phyloP scores from a whole-genome alignment of 306 rosid genomes.

The Arachis hypogaea region DNA sequence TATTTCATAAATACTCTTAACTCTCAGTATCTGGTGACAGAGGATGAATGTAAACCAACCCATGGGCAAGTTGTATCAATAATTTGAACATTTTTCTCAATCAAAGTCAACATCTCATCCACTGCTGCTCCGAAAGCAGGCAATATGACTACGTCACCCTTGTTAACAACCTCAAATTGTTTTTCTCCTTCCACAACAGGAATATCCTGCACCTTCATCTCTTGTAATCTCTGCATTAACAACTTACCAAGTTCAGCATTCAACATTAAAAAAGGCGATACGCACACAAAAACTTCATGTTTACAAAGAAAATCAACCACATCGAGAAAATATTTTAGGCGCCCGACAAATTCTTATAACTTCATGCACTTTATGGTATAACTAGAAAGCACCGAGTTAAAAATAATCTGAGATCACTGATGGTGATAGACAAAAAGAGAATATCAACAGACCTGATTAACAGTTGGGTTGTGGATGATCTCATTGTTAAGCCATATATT shows the following conservation, averaged over 20 bases:
- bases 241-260: slow-evolving; percentile 23
- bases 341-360: not conserved
- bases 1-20: slow-evolving; percentile 21
- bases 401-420: not conserved
- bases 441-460: slow-evolving; percentile 67
- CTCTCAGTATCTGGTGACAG: slow-evolving; percentile 35
- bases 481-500: slow-evolving; percentile 92
- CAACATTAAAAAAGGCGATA: not conserved
- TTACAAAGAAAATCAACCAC: not conserved
- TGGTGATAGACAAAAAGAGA: slow-evolving; percentile 1
- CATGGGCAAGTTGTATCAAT: slow-evolving; percentile 99
- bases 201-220: slow-evolving; percentile 76
- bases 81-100: slow-evolving; percentile 77
- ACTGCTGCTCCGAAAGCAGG: slow-evolving; percentile 99
- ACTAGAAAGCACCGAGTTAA: slow-evolving; percentile 7
- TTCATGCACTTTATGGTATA: slow-evolving; percentile 2
- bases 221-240: slow-evolving; percentile 71
- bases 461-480: slow-evolving; percentile 95
- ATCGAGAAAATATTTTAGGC: slow-evolving; percentile 11
- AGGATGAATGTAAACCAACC: slow-evolving; percentile 48
- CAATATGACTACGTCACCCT: slow-evolving; percentile 91
- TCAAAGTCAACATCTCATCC: slow-evolving; percentile 90
- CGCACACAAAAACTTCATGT: not conserved
- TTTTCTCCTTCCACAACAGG: slow-evolving; percentile 72
- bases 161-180: slow-evolving; percentile 76